A percentile compares a stretch with the other conserved stretches of the same genome.
Conservation (phyloP, 805 yeast genomes). For the Danielia reshetovae region DNA sequence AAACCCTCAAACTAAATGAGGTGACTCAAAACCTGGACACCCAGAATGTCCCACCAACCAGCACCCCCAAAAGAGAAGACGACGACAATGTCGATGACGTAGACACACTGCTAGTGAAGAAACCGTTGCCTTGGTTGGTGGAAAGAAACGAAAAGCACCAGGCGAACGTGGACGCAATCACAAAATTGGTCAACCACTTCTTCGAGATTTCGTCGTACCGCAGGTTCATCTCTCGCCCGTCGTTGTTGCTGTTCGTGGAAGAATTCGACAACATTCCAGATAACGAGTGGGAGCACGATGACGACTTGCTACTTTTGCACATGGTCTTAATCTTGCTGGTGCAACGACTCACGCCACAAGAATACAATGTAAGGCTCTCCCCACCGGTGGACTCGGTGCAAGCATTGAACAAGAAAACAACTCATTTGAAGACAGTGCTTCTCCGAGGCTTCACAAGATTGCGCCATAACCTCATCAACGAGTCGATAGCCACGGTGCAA, state of each 20-base stretch:
- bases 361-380: slow-evolving; percentile 14
- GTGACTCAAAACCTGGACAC: slow-evolving; percentile 20
- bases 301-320: slow-evolving; percentile 43
- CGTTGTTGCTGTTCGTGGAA: slow-evolving; percentile 34
- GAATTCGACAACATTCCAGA: slow-evolving; percentile 29
- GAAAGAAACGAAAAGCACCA: slow-evolving; percentile 9
- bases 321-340: slow-evolving; percentile 43
- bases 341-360: slow-evolving; percentile 31
- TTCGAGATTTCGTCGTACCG: slow-evolving; percentile 37
- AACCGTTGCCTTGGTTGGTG: slow-evolving; percentile 27
- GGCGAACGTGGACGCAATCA: slow-evolving; percentile 30
- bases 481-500: slow-evolving; percentile 45
- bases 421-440: slow-evolving; percentile 25
- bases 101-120: slow-evolving; percentile 19
- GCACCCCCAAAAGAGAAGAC: slow-evolving; percentile 6
- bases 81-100: slow-evolving; percentile 2
- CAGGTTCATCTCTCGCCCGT: slow-evolving; percentile 34
- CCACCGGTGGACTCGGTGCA: slow-evolving; percentile 12
- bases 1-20: slow-evolving; percentile 21
- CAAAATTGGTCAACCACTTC: slow-evolving; percentile 36
- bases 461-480: slow-evolving; percentile 44
- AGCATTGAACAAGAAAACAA: slow-evolving; percentile 13
- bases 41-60: no score
- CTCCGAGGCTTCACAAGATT: slow-evolving; percentile 41
- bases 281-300: slow-evolving; percentile 45